These are phyloP conservation scores for Fibroporia radiculosa DNA, from an alignment of 768 basidiomycete species.

Conservation along the genomic window DNA sequence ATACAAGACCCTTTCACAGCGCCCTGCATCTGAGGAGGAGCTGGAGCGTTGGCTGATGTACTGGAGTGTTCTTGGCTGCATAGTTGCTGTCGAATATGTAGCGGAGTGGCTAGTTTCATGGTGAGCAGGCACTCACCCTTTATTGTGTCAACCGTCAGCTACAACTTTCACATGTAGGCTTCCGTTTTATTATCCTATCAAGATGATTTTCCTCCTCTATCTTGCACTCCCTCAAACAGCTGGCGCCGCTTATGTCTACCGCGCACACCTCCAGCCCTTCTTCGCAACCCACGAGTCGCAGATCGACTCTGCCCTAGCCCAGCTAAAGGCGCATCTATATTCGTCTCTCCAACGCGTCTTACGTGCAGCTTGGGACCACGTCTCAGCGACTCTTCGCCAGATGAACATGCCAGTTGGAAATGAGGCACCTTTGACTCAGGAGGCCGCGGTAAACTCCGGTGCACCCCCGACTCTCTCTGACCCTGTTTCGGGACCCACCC, in stretches of 20 bases:
- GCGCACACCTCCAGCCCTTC: slow-evolving; percentile 71
- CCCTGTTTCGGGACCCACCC: slow-evolving; percentile 55
- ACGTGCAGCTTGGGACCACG: slow-evolving; percentile 57
- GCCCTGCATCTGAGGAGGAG: slow-evolving; percentile 79
- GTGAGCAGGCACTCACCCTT: slow-evolving; percentile 34
- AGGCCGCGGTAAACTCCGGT: slow-evolving; percentile 19
- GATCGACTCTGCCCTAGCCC: slow-evolving; percentile 75
- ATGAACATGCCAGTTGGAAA: slow-evolving; percentile 21
- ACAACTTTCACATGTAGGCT: slow-evolving; percentile 44
- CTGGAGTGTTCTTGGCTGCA: slow-evolving; percentile 84
- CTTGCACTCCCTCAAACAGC: slow-evolving; percentile 85
- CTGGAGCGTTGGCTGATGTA: slow-evolving; percentile 97
- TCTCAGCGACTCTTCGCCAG: slow-evolving; percentile 43
- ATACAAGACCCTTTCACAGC: slow-evolving; percentile 87
- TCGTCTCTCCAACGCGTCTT: slow-evolving; percentile 57
- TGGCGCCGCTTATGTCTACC: slow-evolving; percentile 83
- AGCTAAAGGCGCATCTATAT: slow-evolving; percentile 51
- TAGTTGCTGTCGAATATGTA: slow-evolving; percentile 74
- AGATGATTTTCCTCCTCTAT: slow-evolving; percentile 81
- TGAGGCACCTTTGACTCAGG: slow-evolving; percentile 16
- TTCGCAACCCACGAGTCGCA: slow-evolving; percentile 75
- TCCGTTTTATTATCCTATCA: slow-evolving; percentile 80
- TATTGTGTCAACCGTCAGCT: slow-evolving; percentile 5
- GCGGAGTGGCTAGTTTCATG: slow-evolving; percentile 86
- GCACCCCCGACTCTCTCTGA: slow-evolving; percentile 41